Evolutionary conservation across 2,329 filamentous ascomycete species (phyloP), one percentile per base, ranked within the genome.

Genomic region (Clathrospora elynae): DNA sequence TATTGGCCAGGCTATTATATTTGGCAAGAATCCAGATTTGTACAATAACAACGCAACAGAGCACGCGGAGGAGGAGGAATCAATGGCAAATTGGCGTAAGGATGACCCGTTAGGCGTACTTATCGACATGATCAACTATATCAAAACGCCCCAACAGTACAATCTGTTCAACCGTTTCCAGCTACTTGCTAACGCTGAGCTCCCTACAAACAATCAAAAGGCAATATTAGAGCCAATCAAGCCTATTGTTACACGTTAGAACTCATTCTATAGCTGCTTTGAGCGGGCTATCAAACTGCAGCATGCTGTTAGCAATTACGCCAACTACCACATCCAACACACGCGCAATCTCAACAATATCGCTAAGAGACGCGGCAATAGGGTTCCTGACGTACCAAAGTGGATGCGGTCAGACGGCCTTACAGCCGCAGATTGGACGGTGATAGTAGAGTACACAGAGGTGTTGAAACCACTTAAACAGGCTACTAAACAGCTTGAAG

Each of bases 91-190:
- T 28, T 41, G 16, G 37, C 14, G 29, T 4, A 9, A 28, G 22
- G n/a, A 33, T n/a, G 16, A 19, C 5, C 37, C 30, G 10, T 10
- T 41, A 25, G 30, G 37, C 13, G 17, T 37, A 12, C 33, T 43
- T 18, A 16, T 43, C 19, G 16, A 36, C 18, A 17, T 43, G 12
- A 20, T 43, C 19, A 35, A 32, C 26, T 43, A 25, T 10, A 43
- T 43, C 18, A 13, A 19, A 18, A 36, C 25, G 8, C 40, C 18
- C 6, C n/a, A 36, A 22, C 25, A 43, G 16, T 26, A 39, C 17
- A 16, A 45, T 12, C 14, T 33, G 4, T 38, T 45, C 17, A 11
- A 4, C 16, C 23, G 11, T n/a, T 9, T 16, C 6, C 23, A 10
- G 30, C 11, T 9, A 30, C 13, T 16, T 33, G 10, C 14, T 16